Evolutionary conservation across 345 rosid genomes (phyloP).

Genomic region (Populus pruinosa): DNA sequence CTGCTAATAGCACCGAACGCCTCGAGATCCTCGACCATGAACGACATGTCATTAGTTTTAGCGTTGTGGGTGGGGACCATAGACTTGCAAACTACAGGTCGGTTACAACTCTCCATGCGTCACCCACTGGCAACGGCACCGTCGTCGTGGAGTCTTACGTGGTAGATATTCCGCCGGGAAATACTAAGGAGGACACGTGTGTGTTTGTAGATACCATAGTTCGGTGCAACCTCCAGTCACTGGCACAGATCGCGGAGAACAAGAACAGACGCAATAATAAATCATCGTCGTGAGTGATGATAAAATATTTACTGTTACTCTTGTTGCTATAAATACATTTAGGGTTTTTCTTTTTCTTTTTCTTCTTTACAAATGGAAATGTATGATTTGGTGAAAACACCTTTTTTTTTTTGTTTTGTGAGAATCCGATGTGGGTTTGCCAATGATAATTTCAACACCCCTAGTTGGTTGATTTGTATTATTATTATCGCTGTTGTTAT

Average conservation of each 20-base stretch:
- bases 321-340: not conserved
- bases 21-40: slow-evolving; percentile 41
- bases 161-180: slow-evolving; percentile 50
- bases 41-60: slow-evolving; percentile 32
- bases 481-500: not conserved
- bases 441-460: not conserved
- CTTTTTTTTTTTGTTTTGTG: slow-evolving; percentile 28
- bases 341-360: too few species aligned
- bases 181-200: slow-evolving; percentile 46
- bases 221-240: slow-evolving; percentile 44
- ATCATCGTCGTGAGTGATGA: slow-evolving; percentile 5
- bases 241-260: slow-evolving; percentile 35
- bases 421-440: slow-evolving; percentile 22
- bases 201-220: slow-evolving; percentile 49
- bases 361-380: not conserved
- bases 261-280: slow-evolving; percentile 12
- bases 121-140: slow-evolving; percentile 27
- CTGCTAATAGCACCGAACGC: slow-evolving; percentile 29
- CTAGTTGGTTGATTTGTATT: not conserved
- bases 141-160: slow-evolving; percentile 49
- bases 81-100: slow-evolving; percentile 38
- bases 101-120: slow-evolving; percentile 29
- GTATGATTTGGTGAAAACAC: slow-evolving; percentile 17
- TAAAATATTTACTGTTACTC: not conserved
- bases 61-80: slow-evolving; percentile 37